Evolutionary conservation across 2,329 filamentous ascomycete genomes (phyloP).

Genomic region (Plectosphaerella sp.): DNA sequence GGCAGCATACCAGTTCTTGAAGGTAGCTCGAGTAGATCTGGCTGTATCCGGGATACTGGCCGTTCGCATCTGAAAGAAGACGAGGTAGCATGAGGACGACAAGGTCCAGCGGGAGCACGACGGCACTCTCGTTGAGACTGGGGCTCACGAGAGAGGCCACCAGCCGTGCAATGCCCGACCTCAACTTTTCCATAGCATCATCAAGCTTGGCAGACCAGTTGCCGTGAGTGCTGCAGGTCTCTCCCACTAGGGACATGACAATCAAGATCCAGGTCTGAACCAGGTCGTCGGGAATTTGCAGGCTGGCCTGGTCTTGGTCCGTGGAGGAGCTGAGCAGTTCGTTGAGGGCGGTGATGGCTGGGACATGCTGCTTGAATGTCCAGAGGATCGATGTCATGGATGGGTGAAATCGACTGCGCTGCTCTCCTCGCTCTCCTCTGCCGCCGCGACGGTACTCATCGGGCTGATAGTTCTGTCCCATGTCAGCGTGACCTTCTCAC

Average conservation of each 20-base stretch:
- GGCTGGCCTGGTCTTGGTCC: constrained; percentile 17
- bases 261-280: constrained; percentile 36
- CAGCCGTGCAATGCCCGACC: constrained; percentile 28
- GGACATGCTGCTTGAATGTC: not conserved
- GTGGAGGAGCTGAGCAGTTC: constrained; percentile 22
- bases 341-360: constrained; percentile 9
- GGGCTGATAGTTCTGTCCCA: not conserved
- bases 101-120: constrained; percentile 37
- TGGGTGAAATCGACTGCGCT: not conserved
- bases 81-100: constrained; percentile 32
- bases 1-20: constrained; percentile 28
- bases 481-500: not conserved
- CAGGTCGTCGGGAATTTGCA: constrained; percentile 30
- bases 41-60: constrained; percentile 30
- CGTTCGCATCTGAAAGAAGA: constrained; percentile 33
- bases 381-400: constrained; percentile 16
- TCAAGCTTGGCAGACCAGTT: constrained; percentile 23
- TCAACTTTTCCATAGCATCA: constrained; percentile 23
- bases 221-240: constrained; percentile 8
- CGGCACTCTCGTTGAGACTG: constrained; percentile 27
- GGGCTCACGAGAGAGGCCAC: constrained; percentile 25
- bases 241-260: constrained; percentile 28
- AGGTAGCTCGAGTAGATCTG: constrained; percentile 38
- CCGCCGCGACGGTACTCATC: not conserved
- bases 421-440: not conserved